Percentiles rank a stretch among this genome's conserved stretches.
These are phyloP conservation scores for Aspergillus campestris DNA, from an alignment of 495 filamentous ascomycete genomes.

Conservation along the genomic window DNA sequence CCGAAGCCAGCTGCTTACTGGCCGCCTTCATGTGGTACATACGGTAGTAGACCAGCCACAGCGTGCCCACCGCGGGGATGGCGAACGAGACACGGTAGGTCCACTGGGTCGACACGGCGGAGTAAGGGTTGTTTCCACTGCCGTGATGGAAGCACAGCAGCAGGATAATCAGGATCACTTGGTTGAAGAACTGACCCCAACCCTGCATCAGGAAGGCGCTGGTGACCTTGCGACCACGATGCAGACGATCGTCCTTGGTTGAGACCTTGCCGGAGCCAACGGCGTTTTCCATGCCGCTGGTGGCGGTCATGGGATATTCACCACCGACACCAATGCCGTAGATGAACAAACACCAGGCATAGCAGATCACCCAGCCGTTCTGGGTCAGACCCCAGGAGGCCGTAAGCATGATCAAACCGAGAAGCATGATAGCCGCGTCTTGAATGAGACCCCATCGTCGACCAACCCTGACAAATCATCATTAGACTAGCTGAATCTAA, in stretches of 20 bases:
- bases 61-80: slow-evolving; percentile 73
- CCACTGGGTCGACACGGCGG: slow-evolving; percentile 62
- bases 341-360: slow-evolving; percentile 82
- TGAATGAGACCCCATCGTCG: slow-evolving; percentile 89
- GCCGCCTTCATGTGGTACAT: slow-evolving; percentile 76
- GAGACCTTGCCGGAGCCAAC: slow-evolving; percentile 77
- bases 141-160: slow-evolving; percentile 75
- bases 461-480: slow-evolving; percentile 48
- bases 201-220: slow-evolving; percentile 95
- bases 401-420: slow-evolving; percentile 79
- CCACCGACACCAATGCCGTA: slow-evolving; percentile 84
- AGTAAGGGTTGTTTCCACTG: slow-evolving; percentile 64
- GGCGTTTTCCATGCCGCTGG: slow-evolving; percentile 89
- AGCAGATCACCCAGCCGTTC: slow-evolving; percentile 90
- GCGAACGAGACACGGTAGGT: slow-evolving; percentile 80
- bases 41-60: slow-evolving; percentile 91
- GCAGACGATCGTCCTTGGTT: slow-evolving; percentile 79
- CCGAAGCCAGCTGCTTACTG: slow-evolving; percentile 60
- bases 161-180: slow-evolving; percentile 71
- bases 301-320: slow-evolving; percentile 92
- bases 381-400: slow-evolving; percentile 75
- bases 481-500: neutral
- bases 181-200: slow-evolving; percentile 92
- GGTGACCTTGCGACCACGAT: slow-evolving; percentile 87
- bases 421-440: slow-evolving; percentile 86